Evolutionary conservation across 2,329 filamentous ascomycete genomes (phyloP), one percentile per base, ranked within the genome.

Genomic region (Xylaria arbuscula): DNA sequence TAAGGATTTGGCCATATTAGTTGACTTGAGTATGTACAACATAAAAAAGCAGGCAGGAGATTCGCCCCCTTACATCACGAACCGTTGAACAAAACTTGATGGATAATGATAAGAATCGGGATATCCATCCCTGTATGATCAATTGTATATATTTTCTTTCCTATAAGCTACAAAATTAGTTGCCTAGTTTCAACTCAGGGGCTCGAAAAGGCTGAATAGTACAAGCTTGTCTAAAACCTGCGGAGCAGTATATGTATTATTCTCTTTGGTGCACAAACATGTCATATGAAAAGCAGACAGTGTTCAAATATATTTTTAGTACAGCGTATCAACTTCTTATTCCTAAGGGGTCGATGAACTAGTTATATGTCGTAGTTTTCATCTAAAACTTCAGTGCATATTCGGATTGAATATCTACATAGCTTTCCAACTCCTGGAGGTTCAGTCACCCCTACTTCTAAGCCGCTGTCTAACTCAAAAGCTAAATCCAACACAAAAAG

Each of bases 21-120:
- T 61, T 38, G 56, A 56, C 38, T 13, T 36, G 53, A 57, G 47
- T 45, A 55, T 68, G 64, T 68, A 68, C 57, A 62, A 67, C 66
- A 67, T 28, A 45, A 17, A 42, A n/a, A 51, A 48, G 61, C 36
- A 17, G 22, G 15, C 22, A 24, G n/a, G 48, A 28, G 28, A 32
- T 40, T 55, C 19, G 11, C 53, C 50, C 45, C 45, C 40, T 54
- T 58, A 24, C n/a, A 63, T 51, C 40, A 28, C 55, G 19, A 32
- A 24, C 53, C 47, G 59, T 62, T 45, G 36, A 57, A 45, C 55
- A 45, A 61, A 62, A 57, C 24, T 51, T 57, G 40, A 67, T 64
- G 60, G 60, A 61, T 61, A 57, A 61, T 48, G 40, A 54, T 47
- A 55, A 34, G 38, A 28, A 38, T 38, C 22, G 42, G 50, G 51